Base-by-base conservation (phyloP, 192 early-diverging fungal genomes). In the Dispira parvispora region DNA sequence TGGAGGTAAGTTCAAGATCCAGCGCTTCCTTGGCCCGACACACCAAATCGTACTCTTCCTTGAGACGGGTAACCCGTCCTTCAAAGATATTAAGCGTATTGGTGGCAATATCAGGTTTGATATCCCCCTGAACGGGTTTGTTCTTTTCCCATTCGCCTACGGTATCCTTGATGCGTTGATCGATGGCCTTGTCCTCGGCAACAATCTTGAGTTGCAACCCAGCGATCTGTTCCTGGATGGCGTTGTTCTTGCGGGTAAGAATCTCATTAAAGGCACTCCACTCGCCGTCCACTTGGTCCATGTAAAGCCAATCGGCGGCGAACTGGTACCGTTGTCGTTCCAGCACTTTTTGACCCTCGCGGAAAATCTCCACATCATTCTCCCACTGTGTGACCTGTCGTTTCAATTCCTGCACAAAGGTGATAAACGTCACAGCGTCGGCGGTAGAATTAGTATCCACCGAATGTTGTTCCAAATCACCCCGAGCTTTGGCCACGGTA, bases 191-290 rank as follows among this genome's bases (percentile, higher is more conserved):
- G 75, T 97, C 96, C 69, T 99, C 92, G 0, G 85, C 79, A n/a
- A 89, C 78, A 64, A 97, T 94, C 80, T 98, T 96, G 71, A 81
- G 77, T 77, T 97, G 91, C 58, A 99, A 73, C 38, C 82, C 89
- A 49, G 88, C 89, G 69, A 94, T 84, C 69, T 98, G 97, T 61
- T 96, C 89, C 64, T 94, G 88, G 65, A 99, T 95, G 46, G 84
- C 80, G 57, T 84, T 84, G 67, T 88, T 87, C 82, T 98, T 96
- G 69, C 87, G 80, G 55, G 75, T 76, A 43, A 98, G 68, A 62
- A 99, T 96, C 75, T 96, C 89, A 68, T 88, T 92, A 62, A 98
- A 94, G 3, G 94, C 88, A 68, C 86, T 88, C 92, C 94, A 97
- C 72, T 98, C 97, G 67, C 94, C 93, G 46, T 93, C 92, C 16